phyloP scores from a whole-genome alignment of 768 basidiomycete species.

The Gymnopilus junonius region DNA sequence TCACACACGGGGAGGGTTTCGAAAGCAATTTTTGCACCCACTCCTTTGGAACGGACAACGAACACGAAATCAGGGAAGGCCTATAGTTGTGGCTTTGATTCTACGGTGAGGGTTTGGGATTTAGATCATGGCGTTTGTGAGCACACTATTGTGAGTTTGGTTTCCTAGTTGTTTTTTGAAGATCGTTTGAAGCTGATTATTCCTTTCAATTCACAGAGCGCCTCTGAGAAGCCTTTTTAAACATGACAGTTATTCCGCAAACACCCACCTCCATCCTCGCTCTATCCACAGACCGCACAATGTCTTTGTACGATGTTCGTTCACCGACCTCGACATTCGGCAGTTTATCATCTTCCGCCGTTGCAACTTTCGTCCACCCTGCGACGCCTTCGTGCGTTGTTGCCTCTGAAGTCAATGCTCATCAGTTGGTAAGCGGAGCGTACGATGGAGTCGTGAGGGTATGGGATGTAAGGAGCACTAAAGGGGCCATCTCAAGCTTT shows the following conservation, averaged over 20 bases:
- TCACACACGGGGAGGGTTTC: slow-evolving; percentile 87
- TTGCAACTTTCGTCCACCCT: slow-evolving; percentile 58
- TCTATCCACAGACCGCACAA: slow-evolving; percentile 75
- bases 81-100: slow-evolving; percentile 87
- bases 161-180: not conserved
- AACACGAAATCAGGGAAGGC: slow-evolving; percentile 38
- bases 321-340: slow-evolving; percentile 30
- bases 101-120: slow-evolving; percentile 90
- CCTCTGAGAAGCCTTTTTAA: slow-evolving; percentile 76
- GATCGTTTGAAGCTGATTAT: not conserved
- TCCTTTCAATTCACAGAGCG: slow-evolving; percentile 46
- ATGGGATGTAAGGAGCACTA: slow-evolving; percentile 79
- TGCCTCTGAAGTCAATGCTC: slow-evolving; percentile 26
- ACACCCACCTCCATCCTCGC: slow-evolving; percentile 55
- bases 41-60: slow-evolving; percentile 11
- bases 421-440: slow-evolving; percentile 71
- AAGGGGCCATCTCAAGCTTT: slow-evolving; percentile 67
- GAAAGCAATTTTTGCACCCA: slow-evolving; percentile 53
- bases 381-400: slow-evolving; percentile 71
- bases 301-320: slow-evolving; percentile 73
- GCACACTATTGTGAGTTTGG: slow-evolving; percentile 63
- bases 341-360: slow-evolving; percentile 25
- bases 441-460: slow-evolving; percentile 80
- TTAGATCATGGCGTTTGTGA: slow-evolving; percentile 74
- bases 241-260: slow-evolving; percentile 49